Base-by-base conservation (phyloP, 1,139 yeast species). In the Arxiozyma heterogenica region DNA sequence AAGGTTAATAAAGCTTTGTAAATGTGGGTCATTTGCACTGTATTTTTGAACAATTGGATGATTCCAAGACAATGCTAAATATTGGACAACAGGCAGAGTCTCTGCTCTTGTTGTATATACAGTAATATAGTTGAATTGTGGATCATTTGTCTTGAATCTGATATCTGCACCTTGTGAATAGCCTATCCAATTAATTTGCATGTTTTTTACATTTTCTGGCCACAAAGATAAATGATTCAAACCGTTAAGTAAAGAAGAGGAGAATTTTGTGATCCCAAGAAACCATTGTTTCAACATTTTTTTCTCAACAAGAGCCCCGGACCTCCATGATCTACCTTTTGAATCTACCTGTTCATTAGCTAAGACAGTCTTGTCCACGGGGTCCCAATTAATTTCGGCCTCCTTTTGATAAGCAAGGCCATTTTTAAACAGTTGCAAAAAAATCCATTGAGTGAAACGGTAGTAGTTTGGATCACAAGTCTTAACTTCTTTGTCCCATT, bases 371-470 rank as follows among this genome's bases (percentile, higher is more conserved):
- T 84, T 78, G 63, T 93, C 98, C 0, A 93, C 81, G 0, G 98
- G 98, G 69, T 93, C 98, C 98, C 98, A 93, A 66, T 93, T 93
- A 54, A 93, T 94, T 61, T 85, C 88, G 0, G 97, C 95, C 50
- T 84, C 82, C 55, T 84, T 83, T 59, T 91, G 76, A 65, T 93
- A 91, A 0, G 96, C 98, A 54, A 88, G 71, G 0, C 95, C 95
- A 44, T 83, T 77, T 60, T 89, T 81, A 66, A 77, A 79, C 56
- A 93, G 67, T 67, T 86, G 75, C 38, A 88, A 69, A 61, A 93
- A 93, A 34, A 93, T 78, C 73, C 84, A 81, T 65, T 93, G 98
- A 0, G 98, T 93, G 84, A 94, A 89, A 64, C 82, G 84, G 72
- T 93, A 93, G 68, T 91, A 93, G 1, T 85, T 93, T 0, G 95